Evolutionary conservation across 768 basidiomycete species (phyloP).

Genomic region (Pilatotrama ljubarskyi): DNA sequence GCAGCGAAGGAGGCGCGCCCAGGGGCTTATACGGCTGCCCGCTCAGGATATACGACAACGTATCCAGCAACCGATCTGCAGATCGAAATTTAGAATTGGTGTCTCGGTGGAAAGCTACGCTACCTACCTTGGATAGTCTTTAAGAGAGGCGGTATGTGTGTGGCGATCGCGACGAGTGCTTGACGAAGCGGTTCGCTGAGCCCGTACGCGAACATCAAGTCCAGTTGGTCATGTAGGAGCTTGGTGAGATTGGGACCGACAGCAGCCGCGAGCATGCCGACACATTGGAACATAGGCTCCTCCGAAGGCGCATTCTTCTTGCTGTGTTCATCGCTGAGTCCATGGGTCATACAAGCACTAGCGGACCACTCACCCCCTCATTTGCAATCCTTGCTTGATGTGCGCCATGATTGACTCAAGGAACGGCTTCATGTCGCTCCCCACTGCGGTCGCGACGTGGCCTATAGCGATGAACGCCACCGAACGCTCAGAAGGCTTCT

Average conservation of each 20-base stretch:
- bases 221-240: conserved; percentile 92
- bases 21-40: conserved; percentile 87
- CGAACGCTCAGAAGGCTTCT: conserved; percentile 85
- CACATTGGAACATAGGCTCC: conserved; percentile 95
- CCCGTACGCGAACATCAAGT: conserved; percentile 94
- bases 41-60: conserved; percentile 76
- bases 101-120: not conserved
- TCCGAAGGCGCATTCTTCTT: conserved; percentile 92
- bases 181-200: conserved; percentile 85
- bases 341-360: not conserved
- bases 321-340: conserved; percentile 32
- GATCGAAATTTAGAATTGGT: not conserved
- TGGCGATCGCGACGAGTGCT: conserved; percentile 81
- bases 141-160: conserved; percentile 85
- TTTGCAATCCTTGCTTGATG: conserved; percentile 86
- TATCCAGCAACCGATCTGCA: conserved; percentile 84
- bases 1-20: conserved; percentile 73
- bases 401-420: conserved; percentile 88
- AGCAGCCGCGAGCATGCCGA: conserved; percentile 93
- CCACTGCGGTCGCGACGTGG: conserved; percentile 88
- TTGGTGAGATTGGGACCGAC: conserved; percentile 97
- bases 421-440: conserved; percentile 94
- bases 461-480: conserved; percentile 97
- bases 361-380: conserved; percentile 65
- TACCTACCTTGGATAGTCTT: conserved; percentile 87